Base-by-base conservation (phyloP, 495 filamentous ascomycete genomes). In the Aspergillus indologenus region DNA sequence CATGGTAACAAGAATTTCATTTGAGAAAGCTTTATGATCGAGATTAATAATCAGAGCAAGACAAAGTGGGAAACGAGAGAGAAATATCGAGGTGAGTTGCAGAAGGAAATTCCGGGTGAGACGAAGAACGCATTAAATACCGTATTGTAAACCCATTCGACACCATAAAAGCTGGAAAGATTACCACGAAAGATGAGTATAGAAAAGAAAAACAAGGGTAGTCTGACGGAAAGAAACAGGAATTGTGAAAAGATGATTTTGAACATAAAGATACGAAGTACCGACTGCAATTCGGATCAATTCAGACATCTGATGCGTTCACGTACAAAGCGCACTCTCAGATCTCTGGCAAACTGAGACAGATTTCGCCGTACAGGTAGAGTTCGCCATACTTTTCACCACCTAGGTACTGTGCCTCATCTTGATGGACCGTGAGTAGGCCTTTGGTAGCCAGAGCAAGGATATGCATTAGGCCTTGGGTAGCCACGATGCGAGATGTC, bases 391-490 rank as follows among this genome's bases (percentile, higher is more conserved):
- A 61, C 19, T 62, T 60, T 5, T 61, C 63, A 14, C 29, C 54
- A 12, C 69, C 72, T 2, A 40, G 45, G 56, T 72, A 68, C 18
- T 57, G 44, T 20, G 61, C 64, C 0, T 29, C 47, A 0, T 67
- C 65, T 60, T 76, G 75, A 17, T 52, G 53, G 18, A 76, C 68
- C 1, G 26, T 22, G 8, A 77, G 42, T 52, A 84, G 65, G 0
- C 78, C 79, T 73, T 84, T 89, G 11, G 85, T 90, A 11, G 82
- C 86, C 8, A 93, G 83, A 18, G 81, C 76, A 17, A 95, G 80
- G 14, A 85, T 78, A 71, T 93, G 86, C 70, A 89, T 82, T 58
- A 95, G 79, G 1, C 80, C 90, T 63, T 91, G 88, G 9, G 86
- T 86, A 42, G 87, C 88, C 0, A 90, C 83, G 17, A 79, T 70